Evolutionary conservation across 2,329 filamentous ascomycete species (phyloP).

Genomic region (Ilyonectria destructans): DNA sequence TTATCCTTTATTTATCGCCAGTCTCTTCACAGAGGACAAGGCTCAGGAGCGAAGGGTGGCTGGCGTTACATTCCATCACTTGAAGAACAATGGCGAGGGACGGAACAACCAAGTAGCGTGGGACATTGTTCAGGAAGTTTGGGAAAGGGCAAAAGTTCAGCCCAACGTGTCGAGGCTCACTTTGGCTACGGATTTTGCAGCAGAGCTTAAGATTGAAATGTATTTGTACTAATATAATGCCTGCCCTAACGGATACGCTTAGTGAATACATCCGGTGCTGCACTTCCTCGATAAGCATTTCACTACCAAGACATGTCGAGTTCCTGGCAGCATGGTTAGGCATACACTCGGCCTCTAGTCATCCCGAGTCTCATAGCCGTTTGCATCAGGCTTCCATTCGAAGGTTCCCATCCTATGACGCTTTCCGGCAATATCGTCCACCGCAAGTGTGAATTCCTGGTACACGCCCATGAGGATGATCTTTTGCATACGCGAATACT

Average conservation of each 20-base stretch:
- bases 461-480: slow-evolving; percentile 34
- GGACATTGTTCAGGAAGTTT: slow-evolving; percentile 26
- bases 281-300: not conserved
- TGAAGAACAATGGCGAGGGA: slow-evolving; percentile 20
- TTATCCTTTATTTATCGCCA: slow-evolving; percentile 23
- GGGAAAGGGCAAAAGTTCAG: slow-evolving; percentile 8
- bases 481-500: slow-evolving; percentile 33
- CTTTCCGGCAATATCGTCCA: slow-evolving; percentile 32
- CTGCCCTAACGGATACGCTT: no score
- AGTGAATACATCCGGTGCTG: not conserved
- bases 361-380: not conserved
- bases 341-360: not conserved
- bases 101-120: slow-evolving; percentile 19
- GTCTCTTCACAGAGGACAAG: slow-evolving; percentile 17
- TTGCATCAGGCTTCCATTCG: slow-evolving; percentile 17
- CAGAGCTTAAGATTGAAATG: slow-evolving; percentile 24
- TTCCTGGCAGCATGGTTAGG: not conserved
- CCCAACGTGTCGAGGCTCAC: not conserved
- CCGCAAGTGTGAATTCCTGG: slow-evolving; percentile 18
- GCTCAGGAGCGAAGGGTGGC: slow-evolving; percentile 16
- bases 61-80: slow-evolving; percentile 15
- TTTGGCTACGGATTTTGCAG: slow-evolving; percentile 19
- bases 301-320: not conserved
- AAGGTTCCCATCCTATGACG: slow-evolving; percentile 30
- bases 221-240: slow-evolving; percentile 11